A percentile compares a stretch with the other conserved stretches of the same genome.
Evolutionary conservation across 2,329 filamentous ascomycete genomes (phyloP).

Genomic region (Diplodia sapinea): DNA sequence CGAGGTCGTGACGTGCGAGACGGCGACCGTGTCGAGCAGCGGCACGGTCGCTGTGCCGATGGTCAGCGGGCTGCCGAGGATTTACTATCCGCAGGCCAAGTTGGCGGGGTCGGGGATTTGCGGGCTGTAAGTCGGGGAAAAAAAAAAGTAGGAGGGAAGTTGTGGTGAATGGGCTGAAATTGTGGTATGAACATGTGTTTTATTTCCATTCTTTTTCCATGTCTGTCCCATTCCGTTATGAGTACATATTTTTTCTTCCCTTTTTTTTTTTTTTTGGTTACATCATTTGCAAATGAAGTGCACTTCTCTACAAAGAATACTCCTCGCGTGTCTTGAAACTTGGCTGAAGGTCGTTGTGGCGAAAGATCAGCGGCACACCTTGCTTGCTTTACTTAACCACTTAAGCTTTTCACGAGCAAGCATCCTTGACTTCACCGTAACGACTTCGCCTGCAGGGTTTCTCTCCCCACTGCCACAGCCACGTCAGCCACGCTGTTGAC

Average conservation of each 20-base stretch:
- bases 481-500: too few species aligned
- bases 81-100: constrained; percentile 43
- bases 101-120: constrained; percentile 36
- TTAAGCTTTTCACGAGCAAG: too few species aligned
- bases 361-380: too few species aligned
- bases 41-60: constrained; percentile 45
- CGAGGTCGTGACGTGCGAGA: constrained; percentile 45
- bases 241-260: background rate
- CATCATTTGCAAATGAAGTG: background rate
- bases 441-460: too few species aligned
- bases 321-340: too few species aligned
- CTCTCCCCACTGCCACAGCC: too few species aligned
- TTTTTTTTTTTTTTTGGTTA: too few species aligned
- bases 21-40: constrained; percentile 36
- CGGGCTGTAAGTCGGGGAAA: constrained; percentile 16
- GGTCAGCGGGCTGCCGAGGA: constrained; percentile 43
- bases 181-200: background rate
- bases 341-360: too few species aligned
- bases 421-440: too few species aligned
- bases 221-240: background rate
- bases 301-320: background rate
- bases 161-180: too few species aligned
- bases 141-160: background rate
- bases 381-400: too few species aligned
- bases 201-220: background rate